A percentile compares a stretch with the other conserved stretches of the same genome.
Evolutionary conservation across 2,329 filamentous ascomycete genomes (phyloP).

Genomic region (Hymenoscyphus infarciens): DNA sequence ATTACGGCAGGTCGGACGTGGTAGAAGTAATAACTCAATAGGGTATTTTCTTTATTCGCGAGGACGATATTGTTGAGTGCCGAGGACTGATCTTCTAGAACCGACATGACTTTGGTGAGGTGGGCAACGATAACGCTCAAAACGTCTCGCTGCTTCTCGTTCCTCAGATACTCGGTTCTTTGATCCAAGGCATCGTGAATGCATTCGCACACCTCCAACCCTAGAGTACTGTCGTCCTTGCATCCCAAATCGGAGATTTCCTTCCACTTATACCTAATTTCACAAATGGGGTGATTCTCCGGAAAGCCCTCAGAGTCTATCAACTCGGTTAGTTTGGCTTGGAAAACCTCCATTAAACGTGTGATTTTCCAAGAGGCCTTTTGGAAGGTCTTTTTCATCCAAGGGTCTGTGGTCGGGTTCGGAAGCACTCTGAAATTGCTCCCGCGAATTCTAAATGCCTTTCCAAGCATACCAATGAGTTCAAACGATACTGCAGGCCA

Average conservation of each 20-base stretch:
- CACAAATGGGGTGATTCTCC: conserved; percentile 13
- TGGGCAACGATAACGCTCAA: conserved; percentile 30
- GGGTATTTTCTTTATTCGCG: conserved; percentile 46
- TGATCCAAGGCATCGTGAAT: conserved; percentile 31
- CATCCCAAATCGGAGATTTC: conserved; percentile 18
- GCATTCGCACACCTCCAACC: conserved; percentile 26
- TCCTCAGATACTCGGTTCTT: conserved; percentile 25
- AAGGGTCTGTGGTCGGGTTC: conserved; percentile 53
- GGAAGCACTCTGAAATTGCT: conserved; percentile 52
- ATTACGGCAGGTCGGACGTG: conserved; percentile 43
- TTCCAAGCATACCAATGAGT: conserved; percentile 54
- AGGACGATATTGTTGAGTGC: conserved; percentile 36
- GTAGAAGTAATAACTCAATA: conserved; percentile 53
- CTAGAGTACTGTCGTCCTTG: conserved; percentile 24
- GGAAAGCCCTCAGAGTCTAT: conserved; percentile 13
- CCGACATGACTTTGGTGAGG: conserved; percentile 37
- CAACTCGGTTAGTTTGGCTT: conserved; percentile 23
- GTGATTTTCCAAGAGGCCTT: conserved; percentile 33
- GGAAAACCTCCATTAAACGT: conserved; percentile 31
- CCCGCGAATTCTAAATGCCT: conserved; percentile 46
- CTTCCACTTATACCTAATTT: conserved; percentile 23
- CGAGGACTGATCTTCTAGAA: conserved; percentile 43
- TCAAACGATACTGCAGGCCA: conserved; percentile 48
- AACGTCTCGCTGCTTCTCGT: conserved; percentile 22
- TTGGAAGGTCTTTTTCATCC: conserved; percentile 41